A percentile compares a stretch with the other conserved stretches of the same genome.
Evolutionary conservation across 2,329 filamentous ascomycete species (phyloP).

Genomic region (Ascocoryne sarcoides): DNA sequence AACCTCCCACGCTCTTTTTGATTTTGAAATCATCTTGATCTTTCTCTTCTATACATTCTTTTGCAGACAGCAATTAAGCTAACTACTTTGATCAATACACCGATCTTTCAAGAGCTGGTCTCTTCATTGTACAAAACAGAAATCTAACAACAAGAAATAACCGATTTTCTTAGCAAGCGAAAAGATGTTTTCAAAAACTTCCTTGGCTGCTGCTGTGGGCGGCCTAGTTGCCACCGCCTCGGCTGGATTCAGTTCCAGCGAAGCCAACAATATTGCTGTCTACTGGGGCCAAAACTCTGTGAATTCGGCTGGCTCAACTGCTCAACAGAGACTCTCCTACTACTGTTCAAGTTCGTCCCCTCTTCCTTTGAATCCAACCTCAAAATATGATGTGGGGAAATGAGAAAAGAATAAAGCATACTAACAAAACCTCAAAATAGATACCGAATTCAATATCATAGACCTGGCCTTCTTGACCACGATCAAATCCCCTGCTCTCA

Average conservation of each 20-base stretch:
- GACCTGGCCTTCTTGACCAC: constrained; percentile 54
- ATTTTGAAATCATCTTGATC: too few relatives aligned
- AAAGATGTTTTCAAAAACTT: background rate
- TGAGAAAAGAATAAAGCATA: constrained; percentile 26
- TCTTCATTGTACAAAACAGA: background rate
- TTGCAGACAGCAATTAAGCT: background rate
- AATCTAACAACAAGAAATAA: background rate
- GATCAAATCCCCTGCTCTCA: constrained; percentile 45
- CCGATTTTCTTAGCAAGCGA: background rate
- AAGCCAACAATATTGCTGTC: background rate
- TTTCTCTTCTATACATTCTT: background rate
- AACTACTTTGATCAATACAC: background rate
- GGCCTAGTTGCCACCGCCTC: background rate
- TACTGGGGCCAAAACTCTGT: constrained; percentile 48
- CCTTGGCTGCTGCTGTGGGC: background rate
- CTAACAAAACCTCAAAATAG: constrained; percentile 37
- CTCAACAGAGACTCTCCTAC: constrained; percentile 45
- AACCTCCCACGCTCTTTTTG: too few relatives aligned
- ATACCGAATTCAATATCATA: constrained; percentile 41
- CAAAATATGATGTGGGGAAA: constrained; percentile 11
- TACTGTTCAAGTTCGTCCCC: constrained; percentile 49
- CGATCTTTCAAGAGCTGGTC: background rate
- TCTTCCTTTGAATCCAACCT: background rate
- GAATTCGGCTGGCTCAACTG: constrained; percentile 33
- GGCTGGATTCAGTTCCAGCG: constrained; percentile 1